Evolutionary conservation across 768 basidiomycete species (phyloP), one percentile per base, ranked within the genome.

Genomic region (Rhodosporidiobolus sp.): DNA sequence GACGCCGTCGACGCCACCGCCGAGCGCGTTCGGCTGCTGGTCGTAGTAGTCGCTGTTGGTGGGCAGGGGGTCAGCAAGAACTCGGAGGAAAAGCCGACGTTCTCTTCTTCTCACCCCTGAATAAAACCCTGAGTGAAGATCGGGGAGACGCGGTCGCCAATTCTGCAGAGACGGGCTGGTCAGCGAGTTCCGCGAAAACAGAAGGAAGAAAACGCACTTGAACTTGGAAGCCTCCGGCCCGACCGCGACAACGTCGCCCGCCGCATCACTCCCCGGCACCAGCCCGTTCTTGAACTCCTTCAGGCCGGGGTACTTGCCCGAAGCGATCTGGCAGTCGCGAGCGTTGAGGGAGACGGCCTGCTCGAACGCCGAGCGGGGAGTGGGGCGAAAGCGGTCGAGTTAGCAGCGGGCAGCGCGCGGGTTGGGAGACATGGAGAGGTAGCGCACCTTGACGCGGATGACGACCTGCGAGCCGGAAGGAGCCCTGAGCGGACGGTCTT

Each of bases 291-390:
- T 6, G 14, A 74, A 63, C 34, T 69, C 64, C 26, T 63, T 63
- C 48, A 68, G 73, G n/a, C 67, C 72, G 1, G 72, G 72, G 63
- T 73, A 73, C 17, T 58, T 65, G 5, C 67, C 67, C 38, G 32
- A 43, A 1, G 77, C 79, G 53, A 81, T 80, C 62, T 81, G 80
- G 17, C 77, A 61, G 63, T 81, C 80, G 50, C 80, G 55, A 12
- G 80, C 80, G 66, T 80, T 80, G 32, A 81, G 65, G 8, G 77
- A 77, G 43, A 81, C 74, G 28, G 70, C 77, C 35, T 56, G 61
- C 14, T 43, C 38, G 38, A n/a, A n/a, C n/a, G n/a, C n/a, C n/a
- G n/a, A n/a, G n/a, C n/a, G 38, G 38, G 38, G 8, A 14, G 38
- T 43, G 38, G 38, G 38, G 38, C 7, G 14, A 14, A 43, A 7